Evolutionary conservation across 108 stramenopile species (phyloP).

Genomic region (Nitzschia palea): DNA sequence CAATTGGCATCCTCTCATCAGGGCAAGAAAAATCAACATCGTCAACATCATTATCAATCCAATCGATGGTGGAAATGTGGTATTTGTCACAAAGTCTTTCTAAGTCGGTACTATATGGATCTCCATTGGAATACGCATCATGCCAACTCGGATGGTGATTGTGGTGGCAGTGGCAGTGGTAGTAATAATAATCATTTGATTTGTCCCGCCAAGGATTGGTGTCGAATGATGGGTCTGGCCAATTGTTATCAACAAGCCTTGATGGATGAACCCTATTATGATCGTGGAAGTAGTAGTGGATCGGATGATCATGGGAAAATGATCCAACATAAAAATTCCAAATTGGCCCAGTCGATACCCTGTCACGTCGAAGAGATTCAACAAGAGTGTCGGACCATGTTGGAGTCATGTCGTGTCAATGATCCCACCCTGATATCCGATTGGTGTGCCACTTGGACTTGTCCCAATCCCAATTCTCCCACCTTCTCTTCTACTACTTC

Average conservation of each 20-base stretch:
- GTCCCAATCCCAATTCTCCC: conserved; percentile 1
- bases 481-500: no score
- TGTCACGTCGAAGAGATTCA: conserved; percentile 1
- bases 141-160: neutral
- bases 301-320: neutral
- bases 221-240: conserved; percentile 9
- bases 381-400: neutral
- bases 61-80: conserved; percentile 34
- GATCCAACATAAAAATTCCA: conserved; percentile 11
- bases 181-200: neutral
- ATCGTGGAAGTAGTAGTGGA: conserved; percentile 16
- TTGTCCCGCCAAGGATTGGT: conserved; percentile 21
- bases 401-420: conserved; percentile 11
- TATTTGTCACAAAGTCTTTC: conserved; percentile 26
- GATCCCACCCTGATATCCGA: neutral
- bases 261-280: conserved; percentile 30
- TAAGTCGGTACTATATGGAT: conserved; percentile 31
- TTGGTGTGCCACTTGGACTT: neutral
- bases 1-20: no score
- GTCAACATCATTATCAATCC: neutral
- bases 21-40: neutral
- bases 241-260: conserved; percentile 27
- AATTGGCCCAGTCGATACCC: conserved; percentile 8
- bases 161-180: neutral
- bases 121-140: conserved; percentile 12